Percentiles rank a stretch among this genome's conserved stretches.
phyloP scores from a whole-genome alignment of 441 rosid genomes.

The Omphalea diandra region DNA sequence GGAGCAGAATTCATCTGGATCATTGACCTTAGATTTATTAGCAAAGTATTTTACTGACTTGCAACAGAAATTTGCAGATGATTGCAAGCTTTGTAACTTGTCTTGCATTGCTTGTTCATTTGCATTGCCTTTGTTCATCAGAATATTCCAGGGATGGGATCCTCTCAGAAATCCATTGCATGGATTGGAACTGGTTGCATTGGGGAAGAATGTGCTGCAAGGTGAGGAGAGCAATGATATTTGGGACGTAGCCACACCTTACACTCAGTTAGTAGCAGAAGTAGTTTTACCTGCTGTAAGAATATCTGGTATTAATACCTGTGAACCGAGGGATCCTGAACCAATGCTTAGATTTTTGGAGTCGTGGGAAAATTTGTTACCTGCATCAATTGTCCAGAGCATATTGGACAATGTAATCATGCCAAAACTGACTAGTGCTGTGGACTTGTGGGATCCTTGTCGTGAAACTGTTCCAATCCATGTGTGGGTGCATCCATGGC shows the following conservation, averaged over 20 bases:
- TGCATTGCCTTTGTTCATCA: constrained; percentile 73
- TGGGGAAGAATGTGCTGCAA: constrained; percentile 73
- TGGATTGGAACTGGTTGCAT: constrained; percentile 53
- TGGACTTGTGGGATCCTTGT: constrained; percentile 80
- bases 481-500: constrained; percentile 96
- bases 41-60: constrained; percentile 50
- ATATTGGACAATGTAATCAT: constrained; percentile 59
- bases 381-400: constrained; percentile 57
- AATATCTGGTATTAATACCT: constrained; percentile 76
- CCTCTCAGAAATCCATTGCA: constrained; percentile 72
- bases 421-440: constrained; percentile 72
- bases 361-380: constrained; percentile 69
- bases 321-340: constrained; percentile 93
- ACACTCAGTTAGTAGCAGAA: constrained; percentile 69
- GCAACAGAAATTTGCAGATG: constrained; percentile 56
- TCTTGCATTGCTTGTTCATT: constrained; percentile 48
- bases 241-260: constrained; percentile 65
- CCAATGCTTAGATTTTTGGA: constrained; percentile 87
- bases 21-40: constrained; percentile 61
- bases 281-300: constrained; percentile 78
- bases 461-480: constrained; percentile 79
- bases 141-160: constrained; percentile 93
- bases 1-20: constrained; percentile 50
- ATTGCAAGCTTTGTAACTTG: constrained; percentile 48
- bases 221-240: constrained; percentile 58